phyloP scores from a whole-genome alignment of 768 basidiomycete species.

The Psilocybe tampanensis region DNA sequence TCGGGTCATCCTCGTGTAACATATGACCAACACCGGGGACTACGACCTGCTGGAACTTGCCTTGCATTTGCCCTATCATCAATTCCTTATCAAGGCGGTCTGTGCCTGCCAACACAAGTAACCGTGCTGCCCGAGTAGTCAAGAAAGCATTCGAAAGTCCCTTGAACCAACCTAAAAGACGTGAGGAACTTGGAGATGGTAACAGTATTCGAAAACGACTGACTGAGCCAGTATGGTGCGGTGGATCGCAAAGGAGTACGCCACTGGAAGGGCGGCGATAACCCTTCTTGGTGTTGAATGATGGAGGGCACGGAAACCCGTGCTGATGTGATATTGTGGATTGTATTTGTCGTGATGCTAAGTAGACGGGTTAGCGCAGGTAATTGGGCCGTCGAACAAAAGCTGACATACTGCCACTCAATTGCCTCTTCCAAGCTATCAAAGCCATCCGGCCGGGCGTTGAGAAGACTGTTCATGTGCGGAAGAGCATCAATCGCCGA shows the following conservation, averaged over 20 bases:
- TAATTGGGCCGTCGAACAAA: neutral
- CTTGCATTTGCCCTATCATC: constrained; percentile 97
- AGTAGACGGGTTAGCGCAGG: neutral
- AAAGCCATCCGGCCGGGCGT: constrained; percentile 85
- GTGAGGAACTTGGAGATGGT: neutral
- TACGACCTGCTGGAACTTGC: constrained; percentile 93
- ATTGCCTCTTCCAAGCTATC: constrained; percentile 82
- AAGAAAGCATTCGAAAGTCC: constrained; percentile 84
- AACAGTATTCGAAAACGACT: constrained; percentile 22
- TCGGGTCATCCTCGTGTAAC: constrained; percentile 94
- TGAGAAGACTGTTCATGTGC: constrained; percentile 87
- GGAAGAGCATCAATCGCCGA: constrained; percentile 93
- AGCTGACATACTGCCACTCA: constrained; percentile 87
- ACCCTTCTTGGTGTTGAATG: constrained; percentile 50
- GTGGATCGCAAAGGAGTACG: constrained; percentile 82
- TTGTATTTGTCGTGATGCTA: constrained; percentile 80
- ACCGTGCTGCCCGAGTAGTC: constrained; percentile 72
- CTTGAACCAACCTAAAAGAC: constrained; percentile 81
- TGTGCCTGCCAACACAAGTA: constrained; percentile 90
- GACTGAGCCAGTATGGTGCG: constrained; percentile 89
- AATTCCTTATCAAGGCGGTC: constrained; percentile 91
- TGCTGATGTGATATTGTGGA: constrained; percentile 81
- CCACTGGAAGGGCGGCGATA: constrained; percentile 64
- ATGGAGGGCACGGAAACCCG: constrained; percentile 87
- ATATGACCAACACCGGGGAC: constrained; percentile 90